Conservation (phyloP, 2,329 filamentous ascomycete species). For the Dactylellina parvicollis region DNA sequence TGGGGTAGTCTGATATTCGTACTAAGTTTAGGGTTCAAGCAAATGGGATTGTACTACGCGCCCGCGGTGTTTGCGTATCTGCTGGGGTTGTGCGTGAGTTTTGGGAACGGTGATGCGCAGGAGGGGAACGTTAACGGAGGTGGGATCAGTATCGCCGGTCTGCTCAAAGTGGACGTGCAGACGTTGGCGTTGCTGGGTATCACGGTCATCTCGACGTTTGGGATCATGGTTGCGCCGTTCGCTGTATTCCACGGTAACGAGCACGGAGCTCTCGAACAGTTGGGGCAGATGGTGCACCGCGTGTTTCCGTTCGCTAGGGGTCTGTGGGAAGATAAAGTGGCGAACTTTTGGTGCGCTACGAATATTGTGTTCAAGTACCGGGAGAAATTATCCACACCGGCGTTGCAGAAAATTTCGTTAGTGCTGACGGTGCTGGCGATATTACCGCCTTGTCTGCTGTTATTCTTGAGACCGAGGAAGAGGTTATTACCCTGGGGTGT, state of each 20-base stretch:
- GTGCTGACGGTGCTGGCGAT: conserved; percentile 79
- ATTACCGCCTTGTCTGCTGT: conserved; percentile 77
- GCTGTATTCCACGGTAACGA: conserved; percentile 70
- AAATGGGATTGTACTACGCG: conserved; percentile 98
- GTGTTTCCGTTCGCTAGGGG: conserved; percentile 96
- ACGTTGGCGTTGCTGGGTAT: conserved; percentile 76
- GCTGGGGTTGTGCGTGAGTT: conserved; percentile 82
- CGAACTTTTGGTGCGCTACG: conserved; percentile 95
- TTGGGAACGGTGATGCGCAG: conserved; percentile 76
- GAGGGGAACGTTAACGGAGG: background rate
- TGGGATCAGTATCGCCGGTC: conserved; percentile 35
- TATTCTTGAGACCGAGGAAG: conserved; percentile 81
- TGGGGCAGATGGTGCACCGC: conserved; percentile 86
- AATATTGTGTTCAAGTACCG: conserved; percentile 90
- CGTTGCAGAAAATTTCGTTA: conserved; percentile 76
- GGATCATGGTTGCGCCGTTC: conserved; percentile 71
- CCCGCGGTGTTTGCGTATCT: conserved; percentile 92
- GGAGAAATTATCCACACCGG: conserved; percentile 70
- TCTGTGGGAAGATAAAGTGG: conserved; percentile 97
- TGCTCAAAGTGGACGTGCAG: conserved; percentile 70
- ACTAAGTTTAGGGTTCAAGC: conserved; percentile 92
- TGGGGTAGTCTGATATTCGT: conserved; percentile 97
- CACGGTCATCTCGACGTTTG: conserved; percentile 73
- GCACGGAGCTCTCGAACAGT: conserved; percentile 79
- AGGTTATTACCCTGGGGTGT: conserved; percentile 81